A percentile compares a stretch with the other conserved stretches of the same genome.
phyloP scores from a whole-genome alignment of 2,329 filamentous ascomycete species.

The Verticillium zaregamsianum region DNA sequence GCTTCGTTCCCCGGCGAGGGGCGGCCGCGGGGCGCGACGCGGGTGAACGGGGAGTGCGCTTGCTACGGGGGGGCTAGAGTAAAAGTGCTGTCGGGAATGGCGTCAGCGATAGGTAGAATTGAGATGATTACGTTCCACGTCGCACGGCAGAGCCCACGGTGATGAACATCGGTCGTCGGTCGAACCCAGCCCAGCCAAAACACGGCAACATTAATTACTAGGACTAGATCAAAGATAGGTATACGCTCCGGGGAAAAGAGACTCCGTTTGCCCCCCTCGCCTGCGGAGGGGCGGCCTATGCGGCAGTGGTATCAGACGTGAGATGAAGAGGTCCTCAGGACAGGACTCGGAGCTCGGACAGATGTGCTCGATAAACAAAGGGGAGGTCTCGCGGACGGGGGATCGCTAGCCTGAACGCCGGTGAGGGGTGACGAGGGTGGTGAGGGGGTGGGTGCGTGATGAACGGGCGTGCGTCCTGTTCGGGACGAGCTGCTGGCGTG shows the following conservation, averaged over 20 bases:
- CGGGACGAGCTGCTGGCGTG: no score
- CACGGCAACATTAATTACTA: background rate
- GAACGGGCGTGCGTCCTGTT: no score
- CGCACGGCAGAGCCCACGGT: no score
- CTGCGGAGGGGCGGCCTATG: background rate
- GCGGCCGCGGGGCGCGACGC: background rate
- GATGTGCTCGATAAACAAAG: background rate
- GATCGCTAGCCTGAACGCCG: background rate
- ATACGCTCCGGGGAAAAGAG: background rate
- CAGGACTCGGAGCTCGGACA: background rate
- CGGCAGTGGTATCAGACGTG: background rate
- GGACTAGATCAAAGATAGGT: background rate
- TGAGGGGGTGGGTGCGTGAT: background rate
- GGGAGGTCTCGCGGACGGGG: background rate
- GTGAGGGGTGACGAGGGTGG: background rate
- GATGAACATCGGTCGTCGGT: no score
- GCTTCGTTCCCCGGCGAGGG: background rate
- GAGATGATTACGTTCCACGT: conserved; percentile 1
- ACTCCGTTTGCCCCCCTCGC: background rate
- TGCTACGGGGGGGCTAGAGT: background rate
- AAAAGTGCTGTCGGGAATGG: conserved; percentile 2
- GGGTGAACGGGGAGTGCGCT: background rate
- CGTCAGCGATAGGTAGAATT: conserved; percentile 5
- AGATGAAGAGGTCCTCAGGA: background rate
- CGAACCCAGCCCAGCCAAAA: background rate